Percentiles rank a stretch among this genome's conserved stretches.
phyloP scores from a whole-genome alignment of 2,329 filamentous ascomycete genomes.

The Colletotrichum sp. region DNA sequence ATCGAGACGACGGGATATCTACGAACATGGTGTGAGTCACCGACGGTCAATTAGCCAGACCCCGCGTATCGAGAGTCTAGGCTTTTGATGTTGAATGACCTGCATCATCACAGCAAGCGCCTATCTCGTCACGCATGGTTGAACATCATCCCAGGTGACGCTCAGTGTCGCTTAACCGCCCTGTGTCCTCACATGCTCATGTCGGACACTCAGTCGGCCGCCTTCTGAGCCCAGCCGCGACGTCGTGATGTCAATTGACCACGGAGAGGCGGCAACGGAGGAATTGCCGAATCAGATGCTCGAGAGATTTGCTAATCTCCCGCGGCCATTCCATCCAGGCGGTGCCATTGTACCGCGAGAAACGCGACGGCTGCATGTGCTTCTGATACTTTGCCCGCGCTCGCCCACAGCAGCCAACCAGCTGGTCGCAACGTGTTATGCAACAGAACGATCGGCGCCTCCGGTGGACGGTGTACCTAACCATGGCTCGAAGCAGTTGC shows the following conservation, averaged over 20 bases:
- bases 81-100: neutral
- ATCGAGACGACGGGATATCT: neutral
- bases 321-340: neutral
- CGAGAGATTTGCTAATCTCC: constrained; percentile 7
- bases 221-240: neutral
- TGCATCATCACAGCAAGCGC: neutral
- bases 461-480: neutral
- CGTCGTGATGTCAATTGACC: neutral
- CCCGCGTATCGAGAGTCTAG: neutral
- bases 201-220: neutral
- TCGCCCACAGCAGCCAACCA: neutral
- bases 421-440: neutral
- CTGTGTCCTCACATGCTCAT: neutral
- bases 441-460: neutral
- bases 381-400: neutral
- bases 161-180: neutral
- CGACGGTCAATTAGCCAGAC: neutral
- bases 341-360: neutral
- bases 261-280: neutral
- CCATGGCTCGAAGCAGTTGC: neutral
- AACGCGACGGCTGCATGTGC: neutral
- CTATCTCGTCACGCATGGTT: neutral
- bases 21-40: neutral
- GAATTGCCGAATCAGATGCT: neutral
- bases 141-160: neutral